phyloP scores from a whole-genome alignment of 164 flowering plant species.

The Liquidambar formosana region DNA sequence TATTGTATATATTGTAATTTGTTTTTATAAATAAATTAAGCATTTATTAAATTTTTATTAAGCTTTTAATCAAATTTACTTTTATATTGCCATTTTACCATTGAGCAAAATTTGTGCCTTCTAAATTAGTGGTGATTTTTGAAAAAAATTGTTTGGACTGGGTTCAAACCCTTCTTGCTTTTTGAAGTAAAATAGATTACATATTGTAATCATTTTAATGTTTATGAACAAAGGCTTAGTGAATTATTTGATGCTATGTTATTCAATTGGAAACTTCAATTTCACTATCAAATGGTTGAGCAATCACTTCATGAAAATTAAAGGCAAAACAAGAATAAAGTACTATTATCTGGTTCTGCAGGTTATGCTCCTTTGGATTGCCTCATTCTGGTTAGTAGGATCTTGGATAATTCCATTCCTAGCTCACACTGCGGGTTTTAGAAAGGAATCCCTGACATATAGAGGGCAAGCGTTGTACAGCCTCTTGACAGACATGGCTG shows the following conservation, averaged over 20 bases:
- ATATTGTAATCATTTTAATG: neutral
- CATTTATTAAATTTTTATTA: neutral
- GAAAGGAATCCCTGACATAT: slow-evolving; percentile 72
- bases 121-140: neutral
- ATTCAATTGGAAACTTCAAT: neutral
- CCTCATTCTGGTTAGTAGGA: slow-evolving; percentile 95
- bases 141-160: neutral
- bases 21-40: neutral
- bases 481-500: slow-evolving; percentile 86
- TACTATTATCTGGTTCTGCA: slow-evolving; percentile 30
- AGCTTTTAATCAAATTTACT: neutral
- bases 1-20: neutral
- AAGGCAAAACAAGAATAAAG: neutral
- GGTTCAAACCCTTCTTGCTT: neutral
- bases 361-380: slow-evolving; percentile 96
- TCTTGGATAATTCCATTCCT: slow-evolving; percentile 92
- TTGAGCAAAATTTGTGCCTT: neutral
- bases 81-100: neutral
- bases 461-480: slow-evolving; percentile 95
- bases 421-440: slow-evolving; percentile 79
- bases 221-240: neutral
- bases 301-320: neutral
- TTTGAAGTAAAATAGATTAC: neutral
- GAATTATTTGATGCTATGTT: neutral
- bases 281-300: neutral